Base-by-base conservation (phyloP, 306 rosid species). In the Bauhinia variegata region DNA sequence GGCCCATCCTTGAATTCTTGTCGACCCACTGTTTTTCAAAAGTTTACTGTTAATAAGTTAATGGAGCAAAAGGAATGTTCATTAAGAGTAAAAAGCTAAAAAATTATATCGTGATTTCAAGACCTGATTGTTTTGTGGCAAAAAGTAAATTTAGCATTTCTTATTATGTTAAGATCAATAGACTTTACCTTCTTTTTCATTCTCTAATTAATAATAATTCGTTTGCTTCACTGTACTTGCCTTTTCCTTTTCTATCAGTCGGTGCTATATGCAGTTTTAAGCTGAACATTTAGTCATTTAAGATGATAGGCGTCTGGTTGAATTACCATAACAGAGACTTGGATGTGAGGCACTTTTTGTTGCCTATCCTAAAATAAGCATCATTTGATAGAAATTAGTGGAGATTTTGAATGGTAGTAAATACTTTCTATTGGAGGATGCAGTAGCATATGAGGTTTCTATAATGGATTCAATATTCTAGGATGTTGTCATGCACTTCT, bases 1-100 rank as follows among this genome's bases (percentile, higher is more conserved):
- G 93, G 75, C 79, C 95, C 92, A 84, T 83, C 75, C 82, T 82
- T 84, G 86, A 82, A 91, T 85, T 80, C 74, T 91, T 88, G 95
- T 88, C 92, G 68, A 76, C 70, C 41, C 65, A 36, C 73, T 75
- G 83, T 72, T 74, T 51, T 17, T 33, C 75, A 65, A 65, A 80
- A 67, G 60, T 50, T 30, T 34, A 30, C 46, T 17, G 56, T 42
- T 33, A n/a, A 56, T n/a, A 5, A 13, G 65, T 46, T n/a, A 15
- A 38, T 16, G 74, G 36, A 23, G 28, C 1, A 23, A 23, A 23
- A 23, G 28, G 2, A 23, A 23, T 2, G 28, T 23, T 23, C n/a
- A n/a, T n/a, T 23, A 23, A 23, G 28, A 23, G 28, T 1, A 23
- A 43, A 57, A 60, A 16, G 51, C 13, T 33, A 50, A n/a, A 18